Percentiles rank a stretch among this genome's conserved stretches.
Conservation (phyloP, 352 stramenopile genomes). For the Phytophthora hybrid region DNA sequence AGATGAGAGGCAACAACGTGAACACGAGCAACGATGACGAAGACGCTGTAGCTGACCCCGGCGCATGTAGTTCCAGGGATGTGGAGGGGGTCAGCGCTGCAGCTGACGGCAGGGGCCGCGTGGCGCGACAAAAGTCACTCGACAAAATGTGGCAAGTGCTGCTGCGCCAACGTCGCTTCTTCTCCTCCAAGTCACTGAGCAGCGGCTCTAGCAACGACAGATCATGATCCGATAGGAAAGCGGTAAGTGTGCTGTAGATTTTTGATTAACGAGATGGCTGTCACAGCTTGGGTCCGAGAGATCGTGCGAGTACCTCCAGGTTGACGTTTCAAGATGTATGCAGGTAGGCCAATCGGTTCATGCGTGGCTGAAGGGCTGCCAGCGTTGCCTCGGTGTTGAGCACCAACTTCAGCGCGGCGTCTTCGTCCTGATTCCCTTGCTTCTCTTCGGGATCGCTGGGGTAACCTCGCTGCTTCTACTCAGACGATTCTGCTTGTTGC, state of each 20-base stretch:
- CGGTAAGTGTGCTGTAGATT: background rate
- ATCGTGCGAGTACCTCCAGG: constrained; percentile 33
- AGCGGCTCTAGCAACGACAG: constrained; percentile 55
- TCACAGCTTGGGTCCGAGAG: constrained; percentile 34
- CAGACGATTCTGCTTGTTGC: constrained; percentile 2
- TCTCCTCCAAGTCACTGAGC: constrained; percentile 64
- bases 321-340: constrained; percentile 28
- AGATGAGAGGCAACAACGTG: constrained; percentile 52
- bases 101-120: constrained; percentile 2
- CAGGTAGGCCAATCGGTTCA: constrained; percentile 35
- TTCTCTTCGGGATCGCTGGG: background rate
- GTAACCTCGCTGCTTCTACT: constrained; percentile 1
- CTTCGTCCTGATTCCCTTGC: constrained; percentile 29
- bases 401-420: background rate
- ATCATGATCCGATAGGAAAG: constrained; percentile 7
- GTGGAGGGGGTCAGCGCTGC: background rate
- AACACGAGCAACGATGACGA: constrained; percentile 30
- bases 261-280: background rate
- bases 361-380: constrained; percentile 34
- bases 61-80: background rate
- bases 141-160: constrained; percentile 70
- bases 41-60: constrained; percentile 32
- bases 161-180: constrained; percentile 62
- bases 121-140: constrained; percentile 33
- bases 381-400: constrained; percentile 24